These are phyloP conservation scores for Pseudogymnoascus destructans DNA, from an alignment of 2,329 filamentous ascomycete genomes.

Conservation along the genomic window DNA sequence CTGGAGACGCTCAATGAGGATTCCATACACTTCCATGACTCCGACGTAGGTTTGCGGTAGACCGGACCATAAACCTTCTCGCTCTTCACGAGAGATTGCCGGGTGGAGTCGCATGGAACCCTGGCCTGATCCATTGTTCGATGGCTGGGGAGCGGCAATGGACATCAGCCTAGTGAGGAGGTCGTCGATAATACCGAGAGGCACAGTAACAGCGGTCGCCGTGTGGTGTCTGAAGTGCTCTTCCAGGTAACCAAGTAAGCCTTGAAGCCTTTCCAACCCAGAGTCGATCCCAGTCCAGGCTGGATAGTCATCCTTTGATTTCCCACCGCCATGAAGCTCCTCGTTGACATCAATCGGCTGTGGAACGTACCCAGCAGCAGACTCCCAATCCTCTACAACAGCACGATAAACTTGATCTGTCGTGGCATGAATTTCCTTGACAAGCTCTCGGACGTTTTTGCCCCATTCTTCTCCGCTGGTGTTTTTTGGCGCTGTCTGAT, in stretches of 20 bases:
- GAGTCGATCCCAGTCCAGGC: constrained; percentile 62
- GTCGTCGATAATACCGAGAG: constrained; percentile 55
- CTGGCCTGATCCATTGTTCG: constrained; percentile 13
- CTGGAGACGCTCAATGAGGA: constrained; percentile 45
- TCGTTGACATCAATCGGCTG: constrained; percentile 33
- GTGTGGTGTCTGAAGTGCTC: constrained; percentile 52
- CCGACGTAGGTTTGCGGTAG: constrained; percentile 65
- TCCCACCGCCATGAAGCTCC: constrained; percentile 36
- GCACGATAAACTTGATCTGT: constrained; percentile 67
- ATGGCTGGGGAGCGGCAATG: constrained; percentile 38
- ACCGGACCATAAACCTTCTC: constrained; percentile 60
- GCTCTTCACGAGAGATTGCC: constrained; percentile 66
- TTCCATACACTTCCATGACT: constrained; percentile 47
- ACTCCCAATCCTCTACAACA: constrained; percentile 71
- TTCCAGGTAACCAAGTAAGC: constrained; percentile 51
- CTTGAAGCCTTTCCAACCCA: constrained; percentile 55
- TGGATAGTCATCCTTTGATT: constrained; percentile 40
- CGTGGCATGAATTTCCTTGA: constrained; percentile 55
- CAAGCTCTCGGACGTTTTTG: constrained; percentile 46
- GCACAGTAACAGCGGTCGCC: constrained; percentile 50
- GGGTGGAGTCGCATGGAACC: constrained; percentile 43
- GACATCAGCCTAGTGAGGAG: constrained; percentile 57
- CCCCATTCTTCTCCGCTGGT: constrained; percentile 67
- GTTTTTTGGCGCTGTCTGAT: constrained; percentile 71
- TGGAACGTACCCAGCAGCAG: constrained; percentile 39